Evolutionary conservation across 176 grass and related monocot genomes (phyloP), one percentile per base, ranked within the genome.

Genomic region (Ensete ventricosum): DNA sequence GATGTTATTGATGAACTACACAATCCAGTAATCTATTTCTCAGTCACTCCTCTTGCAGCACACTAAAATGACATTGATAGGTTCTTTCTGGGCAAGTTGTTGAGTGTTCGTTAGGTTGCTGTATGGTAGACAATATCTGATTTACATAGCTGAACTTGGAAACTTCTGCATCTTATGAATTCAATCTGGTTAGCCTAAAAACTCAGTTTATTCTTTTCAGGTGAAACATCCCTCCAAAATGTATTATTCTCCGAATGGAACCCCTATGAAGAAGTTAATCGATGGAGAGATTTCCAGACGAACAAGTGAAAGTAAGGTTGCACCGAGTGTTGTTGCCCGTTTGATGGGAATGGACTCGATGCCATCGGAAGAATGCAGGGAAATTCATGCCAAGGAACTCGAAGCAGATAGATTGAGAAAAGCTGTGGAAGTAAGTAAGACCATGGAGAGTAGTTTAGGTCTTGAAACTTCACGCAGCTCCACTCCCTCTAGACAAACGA

Each of bases 271-370:
- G 20, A 79, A 67, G 52, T 23, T 79, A 23, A 55, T 76, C 14
- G 75, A 79, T 80, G 67, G 77, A 24, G 76, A 81, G 62, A 79
- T 75, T 49, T 88, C 55, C 17, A n/a, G 17, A 7, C 64, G 48
- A 67, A 64, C 50, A 72, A 53, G 50, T 54, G 80, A 83, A 58
- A 71, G 27, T 14, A n/a, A 25, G 9, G 75, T 71, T 64, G 53
- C 54, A 69, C 87, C 88, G 2, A 85, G 76, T 70, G 82, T 93
- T 11, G 79, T 91, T 72, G 90, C 84, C 66, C 88, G 88, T 24
- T 87, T 98, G 53, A 98, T 98, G 90, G 94, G 94, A 82, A 82
- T 98, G 29, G 85, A 93, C 77, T 62, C 79, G 11, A 76, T 76
- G 10, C 83, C 85, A 19, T 7, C 74, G 69, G 34, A 72, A n/a